Evolutionary conservation across 257 asterid genomes (phyloP).

Genomic region (Salvia rosmarinus): DNA sequence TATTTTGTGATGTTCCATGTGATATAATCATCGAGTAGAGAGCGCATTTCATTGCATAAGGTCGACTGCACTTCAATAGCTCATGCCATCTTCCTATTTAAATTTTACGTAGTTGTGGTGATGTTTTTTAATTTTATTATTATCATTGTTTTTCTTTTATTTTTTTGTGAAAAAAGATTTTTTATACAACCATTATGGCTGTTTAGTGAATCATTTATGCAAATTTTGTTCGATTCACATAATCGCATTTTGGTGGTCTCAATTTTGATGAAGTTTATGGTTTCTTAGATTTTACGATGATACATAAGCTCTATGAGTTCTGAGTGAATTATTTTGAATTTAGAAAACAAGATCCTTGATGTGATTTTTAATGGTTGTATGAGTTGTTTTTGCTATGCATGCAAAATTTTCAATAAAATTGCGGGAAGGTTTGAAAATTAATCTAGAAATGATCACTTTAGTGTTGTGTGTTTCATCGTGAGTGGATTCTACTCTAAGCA

Average conservation of each 20-base stretch:
- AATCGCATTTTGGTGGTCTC: background rate
- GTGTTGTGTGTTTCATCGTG: background rate
- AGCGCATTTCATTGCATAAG: too few relatives aligned
- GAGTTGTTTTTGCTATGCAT: too few relatives aligned
- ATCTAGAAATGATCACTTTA: slow-evolving; percentile 1
- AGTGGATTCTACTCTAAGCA: slow-evolving; percentile 55
- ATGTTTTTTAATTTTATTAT: too few relatives aligned
- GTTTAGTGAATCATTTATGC: background rate
- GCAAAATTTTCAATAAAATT: background rate
- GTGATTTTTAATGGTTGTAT: slow-evolving; percentile 4
- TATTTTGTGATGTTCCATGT: too few relatives aligned
- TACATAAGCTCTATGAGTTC: background rate
- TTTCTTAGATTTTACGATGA: slow-evolving; percentile 22
- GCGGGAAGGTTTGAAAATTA: background rate
- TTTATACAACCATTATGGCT: too few relatives aligned
- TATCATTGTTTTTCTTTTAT: too few relatives aligned
- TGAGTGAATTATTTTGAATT: background rate
- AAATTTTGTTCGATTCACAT: slow-evolving; percentile 12
- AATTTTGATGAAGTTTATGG: background rate
- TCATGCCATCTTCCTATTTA: too few relatives aligned
- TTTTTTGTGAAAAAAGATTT: too few relatives aligned
- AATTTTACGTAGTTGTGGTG: too few relatives aligned
- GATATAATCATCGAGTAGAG: too few relatives aligned
- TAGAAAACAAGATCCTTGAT: background rate
- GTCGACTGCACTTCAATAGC: too few relatives aligned